Conservation (phyloP, 164 flowering plant genomes). For the Taxillus chinensis region DNA sequence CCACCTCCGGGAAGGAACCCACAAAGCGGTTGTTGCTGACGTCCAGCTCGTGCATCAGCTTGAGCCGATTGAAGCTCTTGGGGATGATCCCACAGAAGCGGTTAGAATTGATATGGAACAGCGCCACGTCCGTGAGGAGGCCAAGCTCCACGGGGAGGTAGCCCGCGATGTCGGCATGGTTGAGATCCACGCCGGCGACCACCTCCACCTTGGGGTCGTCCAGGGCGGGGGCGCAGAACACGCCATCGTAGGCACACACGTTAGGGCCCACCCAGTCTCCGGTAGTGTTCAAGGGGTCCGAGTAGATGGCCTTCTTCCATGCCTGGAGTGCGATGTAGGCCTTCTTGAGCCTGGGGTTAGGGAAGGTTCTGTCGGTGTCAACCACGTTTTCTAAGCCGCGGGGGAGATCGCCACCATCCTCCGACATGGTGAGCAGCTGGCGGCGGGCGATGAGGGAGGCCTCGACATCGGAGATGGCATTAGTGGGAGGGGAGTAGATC, state of each 20-base stretch:
- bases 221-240: slow-evolving; percentile 49
- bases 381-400: slow-evolving; percentile 22
- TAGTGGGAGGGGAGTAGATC: background rate
- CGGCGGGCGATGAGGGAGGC: slow-evolving; percentile 32
- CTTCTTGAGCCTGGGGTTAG: slow-evolving; percentile 38
- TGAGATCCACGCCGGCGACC: slow-evolving; percentile 72
- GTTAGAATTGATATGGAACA: slow-evolving; percentile 66
- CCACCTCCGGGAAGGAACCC: slow-evolving; percentile 57
- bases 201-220: slow-evolving; percentile 38
- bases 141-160: slow-evolving; percentile 65
- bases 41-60: slow-evolving; percentile 48
- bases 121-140: slow-evolving; percentile 47
- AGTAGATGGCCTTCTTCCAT: slow-evolving; percentile 59
- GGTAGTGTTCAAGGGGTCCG: slow-evolving; percentile 54
- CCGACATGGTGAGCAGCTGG: slow-evolving; percentile 30
- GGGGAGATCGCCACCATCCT: slow-evolving; percentile 24
- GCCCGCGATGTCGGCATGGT: slow-evolving; percentile 67
- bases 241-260: slow-evolving; percentile 59
- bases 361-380: slow-evolving; percentile 17
- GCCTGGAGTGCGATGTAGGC: slow-evolving; percentile 64
- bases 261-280: slow-evolving; percentile 59
- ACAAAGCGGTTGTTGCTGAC: slow-evolving; percentile 77
- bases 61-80: slow-evolving; percentile 31
- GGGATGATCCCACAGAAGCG: slow-evolving; percentile 74
- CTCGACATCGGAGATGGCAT: slow-evolving; percentile 24